Conservation (phyloP, 2,329 filamentous ascomycete species). For the Fusarium sp. region DNA sequence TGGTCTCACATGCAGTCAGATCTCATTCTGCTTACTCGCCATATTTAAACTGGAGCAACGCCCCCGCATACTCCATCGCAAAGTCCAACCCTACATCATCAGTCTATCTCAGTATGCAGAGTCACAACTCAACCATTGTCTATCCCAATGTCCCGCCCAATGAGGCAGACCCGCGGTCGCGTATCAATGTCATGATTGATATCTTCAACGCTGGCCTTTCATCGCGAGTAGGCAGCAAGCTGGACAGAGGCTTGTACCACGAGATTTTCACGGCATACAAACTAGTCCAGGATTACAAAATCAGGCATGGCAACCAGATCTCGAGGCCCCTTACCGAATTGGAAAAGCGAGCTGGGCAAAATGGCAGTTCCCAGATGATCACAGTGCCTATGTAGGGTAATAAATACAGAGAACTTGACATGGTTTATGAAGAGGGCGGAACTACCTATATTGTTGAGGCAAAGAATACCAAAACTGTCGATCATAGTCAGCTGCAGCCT, state of each 20-base stretch:
- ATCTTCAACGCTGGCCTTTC: neutral
- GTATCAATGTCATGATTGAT: neutral
- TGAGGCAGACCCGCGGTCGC: neutral
- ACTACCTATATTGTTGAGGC: neutral
- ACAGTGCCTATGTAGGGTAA: neutral
- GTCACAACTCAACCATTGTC: neutral
- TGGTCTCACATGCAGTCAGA: neutral
- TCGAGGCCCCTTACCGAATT: fast-evolving
- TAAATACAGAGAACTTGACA: neutral
- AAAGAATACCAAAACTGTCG: neutral
- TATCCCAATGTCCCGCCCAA: neutral
- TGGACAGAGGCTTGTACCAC: neutral
- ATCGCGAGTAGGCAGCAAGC: neutral
- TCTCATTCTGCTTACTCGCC: neutral
- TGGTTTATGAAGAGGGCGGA: neutral
- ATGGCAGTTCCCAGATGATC: neutral
- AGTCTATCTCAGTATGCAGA: neutral
- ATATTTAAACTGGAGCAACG: fast-evolving
- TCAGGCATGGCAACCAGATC: neutral
- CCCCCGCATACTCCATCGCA: neutral
- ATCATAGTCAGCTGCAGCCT: neutral
- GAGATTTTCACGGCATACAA: neutral
- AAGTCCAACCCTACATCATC: fast-evolving
- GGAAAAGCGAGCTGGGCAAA: fast-evolving
- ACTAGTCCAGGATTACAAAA: neutral